Conservation (phyloP, 2,329 filamentous ascomycete species). For the Zalaria obscura region DNA sequence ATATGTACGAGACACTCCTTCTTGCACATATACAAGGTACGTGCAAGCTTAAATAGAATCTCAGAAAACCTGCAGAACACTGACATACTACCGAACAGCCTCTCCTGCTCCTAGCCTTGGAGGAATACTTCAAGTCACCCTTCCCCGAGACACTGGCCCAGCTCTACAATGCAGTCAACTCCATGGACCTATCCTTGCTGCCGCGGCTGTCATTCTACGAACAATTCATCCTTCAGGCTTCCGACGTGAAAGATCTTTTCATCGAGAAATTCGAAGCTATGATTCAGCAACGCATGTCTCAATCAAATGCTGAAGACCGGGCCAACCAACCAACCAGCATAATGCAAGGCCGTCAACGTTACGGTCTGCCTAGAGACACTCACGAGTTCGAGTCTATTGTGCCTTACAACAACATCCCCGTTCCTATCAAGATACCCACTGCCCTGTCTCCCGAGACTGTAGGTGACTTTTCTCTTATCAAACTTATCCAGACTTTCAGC, state of each 20-base stretch:
- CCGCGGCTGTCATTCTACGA: slow-evolving; percentile 74
- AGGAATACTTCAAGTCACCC: slow-evolving; percentile 93
- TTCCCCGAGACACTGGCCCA: slow-evolving; percentile 75
- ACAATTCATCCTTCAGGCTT: slow-evolving; percentile 71
- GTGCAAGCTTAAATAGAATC: slow-evolving; percentile 13
- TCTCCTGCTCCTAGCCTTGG: slow-evolving; percentile 73
- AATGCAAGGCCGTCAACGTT: slow-evolving; percentile 29
- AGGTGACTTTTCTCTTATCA: slow-evolving; percentile 93
- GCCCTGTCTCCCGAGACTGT: slow-evolving; percentile 91
- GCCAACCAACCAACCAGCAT: slow-evolving; percentile 35
- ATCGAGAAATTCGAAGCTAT: slow-evolving; percentile 95
- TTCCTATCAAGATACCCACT: slow-evolving; percentile 91
- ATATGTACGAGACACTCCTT: slow-evolving; percentile 97
- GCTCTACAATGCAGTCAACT: slow-evolving; percentile 85
- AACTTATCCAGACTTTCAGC: slow-evolving; percentile 90
- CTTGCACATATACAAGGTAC: slow-evolving; percentile 92
- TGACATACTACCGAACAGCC: slow-evolving; percentile 39
- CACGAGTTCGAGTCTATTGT: slow-evolving; percentile 96
- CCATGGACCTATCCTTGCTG: slow-evolving; percentile 92
- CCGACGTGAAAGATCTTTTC: slow-evolving; percentile 90
- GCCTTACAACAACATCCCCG: slow-evolving; percentile 89
- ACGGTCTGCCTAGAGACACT: slow-evolving; percentile 77
- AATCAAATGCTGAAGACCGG: slow-evolving; percentile 40
- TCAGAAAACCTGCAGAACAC: background rate
- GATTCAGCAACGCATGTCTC: slow-evolving; percentile 62